Conservation (phyloP, 768 basidiomycete species). For the Suillus placidus region DNA sequence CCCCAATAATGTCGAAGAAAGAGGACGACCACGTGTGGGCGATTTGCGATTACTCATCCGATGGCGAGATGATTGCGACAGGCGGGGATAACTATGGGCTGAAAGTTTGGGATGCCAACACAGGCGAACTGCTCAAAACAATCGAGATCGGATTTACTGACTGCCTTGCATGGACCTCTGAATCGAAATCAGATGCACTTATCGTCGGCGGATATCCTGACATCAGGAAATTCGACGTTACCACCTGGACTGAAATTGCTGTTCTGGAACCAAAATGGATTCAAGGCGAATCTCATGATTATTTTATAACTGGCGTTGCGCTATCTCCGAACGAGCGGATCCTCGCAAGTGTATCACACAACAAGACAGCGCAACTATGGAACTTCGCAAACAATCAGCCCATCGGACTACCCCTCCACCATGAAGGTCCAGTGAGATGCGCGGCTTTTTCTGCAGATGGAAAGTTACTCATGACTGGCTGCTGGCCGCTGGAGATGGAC, state of each 20-base stretch:
- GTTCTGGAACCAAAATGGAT: neutral
- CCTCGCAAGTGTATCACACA: neutral
- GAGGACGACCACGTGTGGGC: neutral
- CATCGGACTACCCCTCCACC: neutral
- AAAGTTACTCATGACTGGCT: neutral
- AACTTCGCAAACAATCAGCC: neutral
- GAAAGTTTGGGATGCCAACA: neutral
- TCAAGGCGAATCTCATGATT: neutral
- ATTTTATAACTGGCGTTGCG: neutral
- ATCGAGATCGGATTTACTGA: neutral
- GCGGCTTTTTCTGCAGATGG: neutral
- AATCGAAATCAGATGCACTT: neutral
- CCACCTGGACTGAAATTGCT: neutral
- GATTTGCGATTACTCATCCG: neutral
- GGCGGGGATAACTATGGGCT: neutral
- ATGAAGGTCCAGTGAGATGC: neutral
- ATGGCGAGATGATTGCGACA: neutral
- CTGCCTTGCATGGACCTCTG: neutral
- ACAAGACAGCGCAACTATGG: neutral
- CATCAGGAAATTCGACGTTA: neutral
- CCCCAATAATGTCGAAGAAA: neutral
- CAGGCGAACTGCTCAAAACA: neutral
- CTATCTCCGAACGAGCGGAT: neutral
- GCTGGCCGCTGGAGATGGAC: neutral
- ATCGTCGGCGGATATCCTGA: rapidly evolving